Evolutionary conservation across 192 early-diverging fungal species (phyloP).

Genomic region (Thoreauomyces humboldtii): DNA sequence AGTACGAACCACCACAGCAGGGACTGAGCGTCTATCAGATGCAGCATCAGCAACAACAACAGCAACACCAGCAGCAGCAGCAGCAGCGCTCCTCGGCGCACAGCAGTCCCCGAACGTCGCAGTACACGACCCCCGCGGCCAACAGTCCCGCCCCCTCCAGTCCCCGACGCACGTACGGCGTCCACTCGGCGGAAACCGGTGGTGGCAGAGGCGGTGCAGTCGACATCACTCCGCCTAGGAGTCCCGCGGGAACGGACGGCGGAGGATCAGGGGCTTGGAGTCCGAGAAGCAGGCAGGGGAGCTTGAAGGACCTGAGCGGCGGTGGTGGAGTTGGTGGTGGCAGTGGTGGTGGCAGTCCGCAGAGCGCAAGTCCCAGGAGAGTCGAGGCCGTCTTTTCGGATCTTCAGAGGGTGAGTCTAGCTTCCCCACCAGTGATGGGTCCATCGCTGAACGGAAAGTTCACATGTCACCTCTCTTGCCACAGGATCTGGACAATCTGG

Average conservation of each 20-base stretch:
- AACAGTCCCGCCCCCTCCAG: neutral
- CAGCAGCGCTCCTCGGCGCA: neutral
- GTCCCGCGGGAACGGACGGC: neutral
- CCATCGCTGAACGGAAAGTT: no score
- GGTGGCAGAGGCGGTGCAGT: no score
- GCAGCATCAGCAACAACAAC: neutral
- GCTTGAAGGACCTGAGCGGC: no score
- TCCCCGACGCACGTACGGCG: no score
- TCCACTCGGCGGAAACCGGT: no score
- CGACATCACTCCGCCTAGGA: neutral
- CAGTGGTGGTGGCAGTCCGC: no score
- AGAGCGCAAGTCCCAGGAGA: no score
- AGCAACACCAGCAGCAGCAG: neutral
- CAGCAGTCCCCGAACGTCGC: neutral
- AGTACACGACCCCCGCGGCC: neutral
- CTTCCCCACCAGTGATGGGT: no score
- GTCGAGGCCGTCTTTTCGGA: conserved; percentile 1
- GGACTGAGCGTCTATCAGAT: neutral
- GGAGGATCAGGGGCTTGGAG: neutral
- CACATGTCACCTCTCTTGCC: no score
- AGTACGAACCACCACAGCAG: neutral
- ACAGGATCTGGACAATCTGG: no score
- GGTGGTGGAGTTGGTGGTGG: no score
- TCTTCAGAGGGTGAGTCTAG: conserved; percentile 3
- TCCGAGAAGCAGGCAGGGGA: neutral